A percentile compares a stretch with the other conserved stretches of the same genome.
phyloP scores from a whole-genome alignment of 2,329 filamentous ascomycete species.

The Aspergillus amoenus region DNA sequence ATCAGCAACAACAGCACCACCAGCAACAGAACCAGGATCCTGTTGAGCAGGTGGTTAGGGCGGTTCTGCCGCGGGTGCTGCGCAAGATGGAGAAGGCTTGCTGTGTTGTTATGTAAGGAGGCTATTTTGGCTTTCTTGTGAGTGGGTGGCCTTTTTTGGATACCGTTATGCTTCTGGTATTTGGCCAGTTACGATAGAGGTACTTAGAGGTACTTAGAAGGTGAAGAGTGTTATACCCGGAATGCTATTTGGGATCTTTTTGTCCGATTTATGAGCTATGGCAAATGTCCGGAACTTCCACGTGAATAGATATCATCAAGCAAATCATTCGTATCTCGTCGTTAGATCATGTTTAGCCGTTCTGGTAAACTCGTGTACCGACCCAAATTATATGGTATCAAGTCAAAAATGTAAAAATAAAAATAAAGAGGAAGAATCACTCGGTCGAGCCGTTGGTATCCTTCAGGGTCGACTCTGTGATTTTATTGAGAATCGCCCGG shows the following conservation, averaged over 20 bases:
- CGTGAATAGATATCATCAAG: background rate
- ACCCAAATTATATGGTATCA: background rate
- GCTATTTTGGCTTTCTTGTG: background rate
- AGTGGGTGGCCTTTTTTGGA: background rate
- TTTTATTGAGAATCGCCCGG: slow-evolving; percentile 67
- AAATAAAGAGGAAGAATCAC: background rate
- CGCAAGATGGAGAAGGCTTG: slow-evolving; percentile 67
- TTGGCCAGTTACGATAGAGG: background rate
- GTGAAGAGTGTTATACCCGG: slow-evolving; percentile 17
- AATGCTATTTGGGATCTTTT: background rate
- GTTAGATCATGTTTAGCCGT: slow-evolving; percentile 2
- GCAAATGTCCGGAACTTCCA: background rate
- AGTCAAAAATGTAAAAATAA: background rate
- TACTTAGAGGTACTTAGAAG: background rate
- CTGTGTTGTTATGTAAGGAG: slow-evolving; percentile 70
- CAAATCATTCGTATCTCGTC: background rate
- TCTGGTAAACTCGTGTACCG: background rate
- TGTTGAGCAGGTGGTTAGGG: slow-evolving; percentile 60
- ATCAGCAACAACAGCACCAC: slow-evolving; percentile 44
- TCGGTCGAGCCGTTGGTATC: slow-evolving; percentile 15
- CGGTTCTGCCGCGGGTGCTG: slow-evolving; percentile 60
- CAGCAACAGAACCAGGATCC: slow-evolving; percentile 57
- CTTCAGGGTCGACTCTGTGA: slow-evolving; percentile 48
- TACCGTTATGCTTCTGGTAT: background rate
- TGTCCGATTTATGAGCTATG: background rate